Evolutionary conservation across 129 eudicot species (phyloP), one percentile per base, ranked within the genome.

Genomic region (Artemisia annua): DNA sequence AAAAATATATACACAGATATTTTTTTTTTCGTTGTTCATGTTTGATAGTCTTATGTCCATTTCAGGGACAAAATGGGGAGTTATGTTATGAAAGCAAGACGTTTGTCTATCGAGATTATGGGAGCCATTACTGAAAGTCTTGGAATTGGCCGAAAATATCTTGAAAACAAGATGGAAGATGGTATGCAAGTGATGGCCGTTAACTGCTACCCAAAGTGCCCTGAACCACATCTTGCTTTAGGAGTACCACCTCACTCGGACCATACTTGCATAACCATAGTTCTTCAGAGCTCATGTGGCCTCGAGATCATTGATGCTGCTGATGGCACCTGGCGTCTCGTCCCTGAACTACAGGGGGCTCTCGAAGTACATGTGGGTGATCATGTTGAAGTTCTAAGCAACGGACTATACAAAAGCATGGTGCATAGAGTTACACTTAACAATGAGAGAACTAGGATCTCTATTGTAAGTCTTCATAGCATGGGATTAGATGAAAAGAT

Each of bases 241-340:
- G 97, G 97, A 17, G 68, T 90, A 1, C 91, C 95, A 17, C 87
- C 94, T 3, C 94, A 90, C 53, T 80, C 95, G 0, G 97, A 90
- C 75, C 79, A 85, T 63, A 77, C 83, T 15, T 81, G 84, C 84
- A 51, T 87, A 13, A 85, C 94, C 17, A 79, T 90, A 19, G 70
- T 85, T 62, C 97, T 78, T 51, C 87, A 81, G 15, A 81, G 81
- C 74, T 83, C 86, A 1, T 26, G 64, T 0, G 94, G 97, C 7
- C 86, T 90, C 1, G 78, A 85, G 68, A 83, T 83, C 32, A 35
- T 76, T 72, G 89, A 85, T 66, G 3, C 49, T 3, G n/a, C 48
- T 4, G 82, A 81, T 28, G 51, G 62, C 26, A 17, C 78, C 1
- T 90, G 95, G 91, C 63, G 48, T 43, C 24, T 51, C 1, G 87